A percentile compares a stretch with the other conserved stretches of the same genome.
These are phyloP conservation scores for Cryphonectria parasitica DNA, from an alignment of 2,329 filamentous ascomycete genomes.

Conservation along the genomic window DNA sequence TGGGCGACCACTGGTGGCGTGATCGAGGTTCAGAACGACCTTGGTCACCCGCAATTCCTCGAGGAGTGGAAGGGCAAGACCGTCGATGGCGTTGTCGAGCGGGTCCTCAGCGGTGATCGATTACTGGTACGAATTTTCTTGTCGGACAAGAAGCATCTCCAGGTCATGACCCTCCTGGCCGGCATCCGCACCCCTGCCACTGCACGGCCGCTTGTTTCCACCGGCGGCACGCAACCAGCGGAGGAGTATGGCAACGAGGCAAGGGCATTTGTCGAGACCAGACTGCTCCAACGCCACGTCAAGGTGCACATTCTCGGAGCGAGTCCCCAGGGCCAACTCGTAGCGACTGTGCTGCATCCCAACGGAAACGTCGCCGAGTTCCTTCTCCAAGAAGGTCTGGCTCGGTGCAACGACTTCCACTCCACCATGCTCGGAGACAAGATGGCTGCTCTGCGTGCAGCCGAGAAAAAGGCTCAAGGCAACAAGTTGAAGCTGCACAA, in stretches of 20 bases:
- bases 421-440: constrained; percentile 87
- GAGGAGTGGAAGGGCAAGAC: constrained; percentile 84
- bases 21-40: constrained; percentile 81
- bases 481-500: constrained; percentile 80
- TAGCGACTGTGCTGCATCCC: constrained; percentile 85
- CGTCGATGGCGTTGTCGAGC: constrained; percentile 85
- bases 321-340: constrained; percentile 88
- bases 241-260: constrained; percentile 92
- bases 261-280: constrained; percentile 81
- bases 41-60: constrained; percentile 78
- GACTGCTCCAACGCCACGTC: constrained; percentile 84
- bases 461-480: constrained; percentile 83
- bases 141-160: constrained; percentile 80
- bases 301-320: constrained; percentile 82
- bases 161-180: constrained; percentile 86
- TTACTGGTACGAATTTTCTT: constrained; percentile 82
- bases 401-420: constrained; percentile 93
- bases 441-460: constrained; percentile 83
- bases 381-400: constrained; percentile 84
- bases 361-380: constrained; percentile 92
- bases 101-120: constrained; percentile 88
- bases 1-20: constrained; percentile 70
- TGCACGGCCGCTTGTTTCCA: constrained; percentile 77
- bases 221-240: constrained; percentile 78
- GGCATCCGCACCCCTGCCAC: constrained; percentile 90